A percentile compares a stretch with the other conserved stretches of the same genome.
These are phyloP conservation scores for Phyllosticta citribraziliensis DNA, from an alignment of 2,329 filamentous ascomycete species.

Conservation along the genomic window DNA sequence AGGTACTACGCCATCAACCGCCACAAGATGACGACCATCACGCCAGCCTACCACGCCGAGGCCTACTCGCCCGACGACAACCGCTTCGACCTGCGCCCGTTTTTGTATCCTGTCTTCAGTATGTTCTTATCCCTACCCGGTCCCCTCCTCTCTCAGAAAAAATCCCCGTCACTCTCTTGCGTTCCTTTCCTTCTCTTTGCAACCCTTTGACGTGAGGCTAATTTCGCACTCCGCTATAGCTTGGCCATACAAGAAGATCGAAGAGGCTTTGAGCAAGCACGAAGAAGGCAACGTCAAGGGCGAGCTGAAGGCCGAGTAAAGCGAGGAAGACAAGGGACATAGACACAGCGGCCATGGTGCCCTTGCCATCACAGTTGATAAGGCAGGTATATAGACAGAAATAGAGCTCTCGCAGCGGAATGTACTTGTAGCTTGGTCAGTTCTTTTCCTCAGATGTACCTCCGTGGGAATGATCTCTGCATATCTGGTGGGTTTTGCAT, in stretches of 20 bases:
- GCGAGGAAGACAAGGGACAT: no score
- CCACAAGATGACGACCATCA: conserved; percentile 54
- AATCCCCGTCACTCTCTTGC: neutral
- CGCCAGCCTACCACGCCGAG: conserved; percentile 47
- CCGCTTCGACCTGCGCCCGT: conserved; percentile 37
- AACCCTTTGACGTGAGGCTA: fast-evolving
- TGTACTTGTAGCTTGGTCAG: no score
- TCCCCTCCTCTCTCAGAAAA: neutral
- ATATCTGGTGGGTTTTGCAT: no score
- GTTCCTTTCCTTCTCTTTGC: neutral
- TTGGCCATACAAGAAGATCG: conserved; percentile 30
- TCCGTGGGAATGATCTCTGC: no score
- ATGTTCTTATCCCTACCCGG: conserved; percentile 1
- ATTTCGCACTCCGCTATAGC: neutral
- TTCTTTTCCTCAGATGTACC: no score
- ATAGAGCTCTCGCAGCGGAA: no score
- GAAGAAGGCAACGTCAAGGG: conserved; percentile 6
- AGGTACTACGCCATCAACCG: conserved; percentile 53
- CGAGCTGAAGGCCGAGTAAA: conserved; percentile 8
- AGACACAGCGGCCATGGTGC: no score
- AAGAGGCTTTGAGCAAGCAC: conserved; percentile 23
- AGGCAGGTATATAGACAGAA: no score
- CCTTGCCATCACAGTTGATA: no score
- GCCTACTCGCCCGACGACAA: conserved; percentile 49
- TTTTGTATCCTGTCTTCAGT: conserved; percentile 40